Percentiles rank a stretch among this genome's conserved stretches.
phyloP scores from a whole-genome alignment of 306 rosid species.

The Abrus precatorius region DNA sequence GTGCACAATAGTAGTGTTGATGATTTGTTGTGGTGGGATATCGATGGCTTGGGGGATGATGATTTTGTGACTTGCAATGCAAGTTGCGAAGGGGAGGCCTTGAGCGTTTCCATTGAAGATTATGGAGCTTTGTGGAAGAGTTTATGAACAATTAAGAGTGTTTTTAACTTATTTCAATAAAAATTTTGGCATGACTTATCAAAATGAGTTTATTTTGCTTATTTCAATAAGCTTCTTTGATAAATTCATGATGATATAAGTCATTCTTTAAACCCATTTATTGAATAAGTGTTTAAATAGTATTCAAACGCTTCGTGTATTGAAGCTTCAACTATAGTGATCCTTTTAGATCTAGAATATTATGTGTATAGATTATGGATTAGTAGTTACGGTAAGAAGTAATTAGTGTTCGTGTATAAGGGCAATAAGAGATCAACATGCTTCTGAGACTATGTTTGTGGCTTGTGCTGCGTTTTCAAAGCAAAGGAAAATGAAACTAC shows the following conservation, averaged over 20 bases:
- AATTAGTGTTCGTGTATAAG: neutral
- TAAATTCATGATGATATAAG: too few species aligned
- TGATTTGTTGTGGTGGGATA: constrained; percentile 45
- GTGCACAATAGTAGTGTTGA: neutral
- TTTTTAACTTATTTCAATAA: too few species aligned
- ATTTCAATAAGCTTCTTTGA: too few species aligned
- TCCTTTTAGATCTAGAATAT: neutral
- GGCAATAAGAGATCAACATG: neutral
- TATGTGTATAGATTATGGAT: neutral
- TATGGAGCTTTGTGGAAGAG: constrained; percentile 37
- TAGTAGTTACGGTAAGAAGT: neutral
- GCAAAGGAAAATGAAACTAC: constrained; percentile 1
- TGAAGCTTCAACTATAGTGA: neutral
- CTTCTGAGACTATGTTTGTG: neutral
- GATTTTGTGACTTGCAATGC: neutral
- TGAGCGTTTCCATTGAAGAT: constrained; percentile 83
- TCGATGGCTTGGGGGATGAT: neutral
- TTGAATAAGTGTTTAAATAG: too few species aligned
- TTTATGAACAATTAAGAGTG: too few species aligned
- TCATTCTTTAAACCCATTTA: too few species aligned
- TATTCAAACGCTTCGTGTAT: too few species aligned
- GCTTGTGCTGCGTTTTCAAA: neutral
- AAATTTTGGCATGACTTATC: too few species aligned
- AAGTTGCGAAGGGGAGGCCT: constrained; percentile 26
- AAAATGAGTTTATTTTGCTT: too few species aligned